These are phyloP conservation scores for Rhododendron simsii DNA, from an alignment of 148 eudicot species.

Conservation along the genomic window DNA sequence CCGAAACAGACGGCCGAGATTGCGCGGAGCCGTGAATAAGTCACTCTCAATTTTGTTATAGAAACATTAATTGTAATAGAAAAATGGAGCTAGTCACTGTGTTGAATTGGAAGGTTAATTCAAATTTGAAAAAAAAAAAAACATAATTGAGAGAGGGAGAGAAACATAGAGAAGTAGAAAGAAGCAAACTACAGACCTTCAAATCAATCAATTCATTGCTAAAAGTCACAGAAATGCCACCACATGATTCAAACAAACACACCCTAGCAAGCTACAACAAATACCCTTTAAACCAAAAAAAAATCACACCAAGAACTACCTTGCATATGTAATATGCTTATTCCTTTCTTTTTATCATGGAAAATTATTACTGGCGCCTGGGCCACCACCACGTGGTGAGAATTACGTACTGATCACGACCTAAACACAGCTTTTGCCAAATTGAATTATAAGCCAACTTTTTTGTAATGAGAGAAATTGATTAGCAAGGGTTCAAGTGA, in stretches of 20 bases:
- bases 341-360: neutral
- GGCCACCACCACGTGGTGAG: neutral
- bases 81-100: too few species aligned
- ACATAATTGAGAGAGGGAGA: too few species aligned
- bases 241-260: neutral
- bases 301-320: neutral
- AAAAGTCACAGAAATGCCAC: neutral
- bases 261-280: neutral
- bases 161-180: too few species aligned
- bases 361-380: neutral
- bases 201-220: neutral
- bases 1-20: too few species aligned
- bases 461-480: neutral
- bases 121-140: too few species aligned
- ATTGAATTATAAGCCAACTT: neutral
- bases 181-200: neutral
- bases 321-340: neutral
- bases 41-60: too few species aligned
- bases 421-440: neutral
- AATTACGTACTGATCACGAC: too few species aligned
- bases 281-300: neutral
- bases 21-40: too few species aligned
- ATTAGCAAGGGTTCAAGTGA: constrained; percentile 1
- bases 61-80: too few species aligned
- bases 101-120: too few species aligned